Percentiles rank a stretch among this genome's conserved stretches.
phyloP scores from a whole-genome alignment of 2,329 filamentous ascomycete species.

The Colletotrichum higginsianum region DNA sequence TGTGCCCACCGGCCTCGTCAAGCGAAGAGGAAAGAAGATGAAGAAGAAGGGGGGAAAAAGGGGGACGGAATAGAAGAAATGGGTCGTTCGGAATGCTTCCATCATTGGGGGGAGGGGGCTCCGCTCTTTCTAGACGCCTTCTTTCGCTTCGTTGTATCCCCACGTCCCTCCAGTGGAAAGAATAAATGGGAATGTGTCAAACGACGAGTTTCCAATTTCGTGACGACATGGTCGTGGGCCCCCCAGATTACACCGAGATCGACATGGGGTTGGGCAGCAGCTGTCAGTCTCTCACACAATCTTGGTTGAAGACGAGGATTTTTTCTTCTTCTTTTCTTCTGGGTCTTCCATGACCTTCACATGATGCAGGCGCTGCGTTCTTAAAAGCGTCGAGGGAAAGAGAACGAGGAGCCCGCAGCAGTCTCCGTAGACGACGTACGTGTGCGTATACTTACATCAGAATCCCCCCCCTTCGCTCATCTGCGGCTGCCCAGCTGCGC shows the following conservation, averaged over 20 bases:
- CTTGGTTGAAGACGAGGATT: background rate
- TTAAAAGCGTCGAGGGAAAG: background rate
- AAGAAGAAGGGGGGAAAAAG: background rate
- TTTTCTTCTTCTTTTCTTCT: background rate
- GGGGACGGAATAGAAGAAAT: background rate
- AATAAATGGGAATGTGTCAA: background rate
- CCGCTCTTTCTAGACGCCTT: constrained; percentile 36
- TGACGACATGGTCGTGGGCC: background rate
- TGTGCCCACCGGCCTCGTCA: background rate
- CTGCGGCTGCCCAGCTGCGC: background rate
- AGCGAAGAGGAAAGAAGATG: background rate
- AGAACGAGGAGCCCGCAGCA: too few relatives aligned
- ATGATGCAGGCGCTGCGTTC: background rate
- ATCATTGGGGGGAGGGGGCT: background rate
- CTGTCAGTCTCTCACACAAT: background rate
- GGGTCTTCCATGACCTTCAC: background rate
- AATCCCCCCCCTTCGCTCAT: background rate
- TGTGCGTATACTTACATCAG: too few relatives aligned
- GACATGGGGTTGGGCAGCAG: background rate
- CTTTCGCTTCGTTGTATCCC: background rate
- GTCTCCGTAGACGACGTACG: too few relatives aligned
- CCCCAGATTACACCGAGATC: constrained; percentile 1
- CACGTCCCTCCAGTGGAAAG: background rate
- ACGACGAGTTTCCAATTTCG: background rate
- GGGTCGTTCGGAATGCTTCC: background rate